A percentile compares a stretch with the other conserved stretches of the same genome.
phyloP scores from a whole-genome alignment of 2,329 filamentous ascomycete species.

The Fusarium sp. region DNA sequence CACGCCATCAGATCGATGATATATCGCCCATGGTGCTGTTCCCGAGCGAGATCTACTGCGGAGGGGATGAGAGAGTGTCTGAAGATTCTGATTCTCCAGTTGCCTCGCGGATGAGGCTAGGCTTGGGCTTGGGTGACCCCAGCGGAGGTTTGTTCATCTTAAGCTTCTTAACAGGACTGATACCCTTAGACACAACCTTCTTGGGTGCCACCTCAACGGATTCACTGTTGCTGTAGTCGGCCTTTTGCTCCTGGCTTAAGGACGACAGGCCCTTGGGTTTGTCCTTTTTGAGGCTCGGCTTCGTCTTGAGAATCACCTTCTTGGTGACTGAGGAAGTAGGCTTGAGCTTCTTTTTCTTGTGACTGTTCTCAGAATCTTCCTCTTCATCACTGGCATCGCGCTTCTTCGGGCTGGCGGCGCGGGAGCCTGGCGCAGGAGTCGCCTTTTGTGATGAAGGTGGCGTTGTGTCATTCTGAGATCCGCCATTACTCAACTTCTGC shows the following conservation, averaged over 20 bases:
- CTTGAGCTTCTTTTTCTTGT: constrained; percentile 70
- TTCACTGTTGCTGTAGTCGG: constrained; percentile 44
- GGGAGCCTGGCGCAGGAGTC: constrained; percentile 66
- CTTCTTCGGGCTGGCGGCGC: constrained; percentile 66
- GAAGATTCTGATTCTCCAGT: constrained; percentile 68
- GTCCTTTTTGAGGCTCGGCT: constrained; percentile 63
- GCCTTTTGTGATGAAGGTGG: constrained; percentile 72
- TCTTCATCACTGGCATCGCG: constrained; percentile 67
- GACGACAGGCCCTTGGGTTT: constrained; percentile 63
- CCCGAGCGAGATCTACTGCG: constrained; percentile 37
- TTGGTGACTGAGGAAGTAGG: constrained; percentile 54
- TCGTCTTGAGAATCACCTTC: constrained; percentile 67
- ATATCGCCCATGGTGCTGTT: neutral
- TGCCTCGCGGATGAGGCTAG: constrained; percentile 56
- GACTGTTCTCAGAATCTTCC: constrained; percentile 60
- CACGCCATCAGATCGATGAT: neutral
- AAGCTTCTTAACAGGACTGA: constrained; percentile 56
- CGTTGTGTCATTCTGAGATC: constrained; percentile 65
- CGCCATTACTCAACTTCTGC: constrained; percentile 70
- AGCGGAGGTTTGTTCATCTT: constrained; percentile 58
- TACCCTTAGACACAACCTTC: constrained; percentile 50
- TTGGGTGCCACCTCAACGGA: constrained; percentile 49
- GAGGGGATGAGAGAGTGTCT: constrained; percentile 66
- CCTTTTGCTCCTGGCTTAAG: constrained; percentile 61
- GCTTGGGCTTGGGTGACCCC: constrained; percentile 60